Percentiles rank a stretch among this genome's conserved stretches.
Evolutionary conservation across 352 stramenopile genomes (phyloP).

Genomic region (Peronospora destructor): DNA sequence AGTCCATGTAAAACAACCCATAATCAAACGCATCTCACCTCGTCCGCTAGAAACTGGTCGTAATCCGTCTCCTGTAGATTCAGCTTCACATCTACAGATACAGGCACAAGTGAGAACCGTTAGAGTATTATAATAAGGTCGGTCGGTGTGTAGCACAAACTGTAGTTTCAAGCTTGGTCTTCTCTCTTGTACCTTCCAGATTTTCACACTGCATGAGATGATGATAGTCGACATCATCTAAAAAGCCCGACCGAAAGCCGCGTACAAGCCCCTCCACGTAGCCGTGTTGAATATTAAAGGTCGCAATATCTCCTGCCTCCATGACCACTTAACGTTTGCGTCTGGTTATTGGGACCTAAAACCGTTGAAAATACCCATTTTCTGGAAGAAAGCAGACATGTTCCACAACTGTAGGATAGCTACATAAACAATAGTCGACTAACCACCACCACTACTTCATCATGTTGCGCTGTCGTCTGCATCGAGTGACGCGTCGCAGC

Average conservation of each 20-base stretch:
- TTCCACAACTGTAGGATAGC: not conserved
- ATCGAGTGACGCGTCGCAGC: slow-evolving; percentile 7
- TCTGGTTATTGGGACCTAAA: not conserved
- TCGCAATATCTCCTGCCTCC: slow-evolving; percentile 86
- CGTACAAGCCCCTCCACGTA: slow-evolving; percentile 96
- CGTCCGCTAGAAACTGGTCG: slow-evolving; percentile 92
- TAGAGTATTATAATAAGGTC: too few relatives aligned
- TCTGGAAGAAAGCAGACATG: not conserved
- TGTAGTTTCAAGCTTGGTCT: not conserved
- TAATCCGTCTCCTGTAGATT: slow-evolving; percentile 99
- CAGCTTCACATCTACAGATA: slow-evolving; percentile 70
- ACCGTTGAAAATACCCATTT: too few relatives aligned
- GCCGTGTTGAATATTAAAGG: slow-evolving; percentile 97
- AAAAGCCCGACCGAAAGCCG: slow-evolving; percentile 90
- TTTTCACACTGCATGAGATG: slow-evolving; percentile 87
- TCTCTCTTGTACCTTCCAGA: slow-evolving; percentile 61
- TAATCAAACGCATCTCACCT: slow-evolving; percentile 37
- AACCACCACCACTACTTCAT: too few relatives aligned
- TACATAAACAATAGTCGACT: not conserved
- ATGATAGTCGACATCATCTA: slow-evolving; percentile 87
- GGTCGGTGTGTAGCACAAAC: too few relatives aligned
- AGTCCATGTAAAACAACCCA: too few relatives aligned
- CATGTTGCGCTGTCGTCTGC: too few relatives aligned
- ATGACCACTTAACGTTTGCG: slow-evolving; percentile 29
- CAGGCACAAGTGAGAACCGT: too few relatives aligned